A percentile compares a stretch with the other conserved stretches of the same genome.
phyloP scores from a whole-genome alignment of 2,329 filamentous ascomycete genomes.

The Hymenoscyphus scutula region DNA sequence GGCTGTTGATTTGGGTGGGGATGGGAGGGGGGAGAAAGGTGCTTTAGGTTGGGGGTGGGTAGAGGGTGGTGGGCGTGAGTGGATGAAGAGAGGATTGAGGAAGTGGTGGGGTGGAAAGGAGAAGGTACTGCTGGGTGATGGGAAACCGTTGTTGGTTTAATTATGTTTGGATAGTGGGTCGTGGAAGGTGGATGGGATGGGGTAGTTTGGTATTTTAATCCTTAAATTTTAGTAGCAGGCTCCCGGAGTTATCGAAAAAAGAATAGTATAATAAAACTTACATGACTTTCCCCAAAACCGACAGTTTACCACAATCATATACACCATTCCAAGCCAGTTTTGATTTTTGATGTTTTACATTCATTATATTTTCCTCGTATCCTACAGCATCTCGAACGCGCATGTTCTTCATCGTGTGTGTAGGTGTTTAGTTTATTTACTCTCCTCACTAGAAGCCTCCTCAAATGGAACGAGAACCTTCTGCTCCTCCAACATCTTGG shows the following conservation, averaged over 20 bases:
- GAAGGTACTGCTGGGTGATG: not conserved
- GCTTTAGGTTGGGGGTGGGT: too few relatives aligned
- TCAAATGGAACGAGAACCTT: conserved; percentile 60
- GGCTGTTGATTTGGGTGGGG: not conserved
- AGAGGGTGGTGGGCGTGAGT: not conserved
- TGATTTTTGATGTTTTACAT: not conserved
- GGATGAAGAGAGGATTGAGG: not conserved
- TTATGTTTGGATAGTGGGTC: not conserved
- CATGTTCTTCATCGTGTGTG: not conserved
- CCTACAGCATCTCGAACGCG: not conserved
- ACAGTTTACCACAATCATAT: not conserved
- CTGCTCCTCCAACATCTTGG: conserved; percentile 90
- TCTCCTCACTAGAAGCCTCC: not conserved
- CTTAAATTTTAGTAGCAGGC: not conserved
- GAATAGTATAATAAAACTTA: not conserved
- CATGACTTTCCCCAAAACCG: not conserved
- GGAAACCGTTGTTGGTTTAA: not conserved
- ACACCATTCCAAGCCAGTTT: not conserved
- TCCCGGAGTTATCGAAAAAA: not conserved
- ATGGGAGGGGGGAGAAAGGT: not conserved
- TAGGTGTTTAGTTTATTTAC: not conserved
- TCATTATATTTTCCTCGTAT: not conserved
- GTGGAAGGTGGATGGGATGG: not conserved
- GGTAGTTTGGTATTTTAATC: not conserved
- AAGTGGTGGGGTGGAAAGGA: not conserved